Evolutionary conservation across 495 filamentous ascomycete species (phyloP), one percentile per base, ranked within the genome.

Genomic region (Elaphomyces granulatus): DNA sequence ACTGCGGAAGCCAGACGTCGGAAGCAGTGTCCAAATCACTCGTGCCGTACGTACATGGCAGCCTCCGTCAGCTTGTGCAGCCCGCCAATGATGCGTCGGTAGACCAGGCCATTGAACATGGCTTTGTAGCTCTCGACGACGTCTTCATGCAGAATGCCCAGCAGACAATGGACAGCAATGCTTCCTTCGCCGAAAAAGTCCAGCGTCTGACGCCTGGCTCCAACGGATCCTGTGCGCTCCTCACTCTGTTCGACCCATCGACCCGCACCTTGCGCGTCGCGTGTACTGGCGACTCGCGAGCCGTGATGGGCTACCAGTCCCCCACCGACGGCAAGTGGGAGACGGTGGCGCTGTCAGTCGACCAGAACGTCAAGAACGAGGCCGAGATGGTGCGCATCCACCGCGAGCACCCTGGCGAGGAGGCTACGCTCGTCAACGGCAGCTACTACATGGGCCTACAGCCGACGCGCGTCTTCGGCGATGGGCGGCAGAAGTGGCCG

Each of bases 401-500:
- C 15, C 44, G 46, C 2, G 72, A 75, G 42, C 77, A 81, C 47
- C 77, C 77, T 0, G 64, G 67, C 37, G 76, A 81, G 52, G 52
- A 64, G 1, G 50, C 66, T 7, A 63, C 74, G 0, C 48, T 79
- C 10, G 64, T 69, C 47, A 64, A 28, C 72, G 75, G 2, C 67
- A 75, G 1, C 48, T 79, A 1, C 61, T 77, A 32, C n/a, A n/a
- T n/a, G n/a, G 77, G 77, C 1, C 43, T 78, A 0, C 58, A 55
- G 26, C 64, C 74, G 0, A 70, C 74, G 6, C 67, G 78, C 2
- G 72, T 71, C 0, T 81, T 82, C 48, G 78, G 79, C 21, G 76
- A 82, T 52, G 53, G 61, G 20, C 61, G 61, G 33, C 80, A 70
- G 74, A 81, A 81, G 44, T 80, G 72, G 72, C 48, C 71, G 3